phyloP scores from a whole-genome alignment of 1,139 yeast genomes.

The Protomyces inouyei region DNA sequence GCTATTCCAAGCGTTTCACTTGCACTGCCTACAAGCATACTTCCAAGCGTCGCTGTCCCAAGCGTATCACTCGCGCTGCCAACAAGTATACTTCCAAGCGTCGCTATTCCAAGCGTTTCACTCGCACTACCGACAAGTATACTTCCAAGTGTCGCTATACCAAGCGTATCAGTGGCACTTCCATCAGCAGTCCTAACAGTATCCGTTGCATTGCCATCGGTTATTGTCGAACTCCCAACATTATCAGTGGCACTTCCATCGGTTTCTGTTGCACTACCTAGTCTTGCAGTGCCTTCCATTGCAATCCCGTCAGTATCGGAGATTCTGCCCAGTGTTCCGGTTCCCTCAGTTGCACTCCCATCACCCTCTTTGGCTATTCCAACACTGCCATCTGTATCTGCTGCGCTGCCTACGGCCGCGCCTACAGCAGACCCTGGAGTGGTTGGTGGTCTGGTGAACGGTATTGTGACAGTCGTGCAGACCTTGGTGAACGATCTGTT shows the following conservation, averaged over 20 bases:
- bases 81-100: background rate
- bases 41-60: background rate
- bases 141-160: background rate
- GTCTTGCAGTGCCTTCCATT: too few relatives aligned
- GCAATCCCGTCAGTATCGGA: background rate
- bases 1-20: background rate
- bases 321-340: background rate
- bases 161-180: background rate
- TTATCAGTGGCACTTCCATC: background rate
- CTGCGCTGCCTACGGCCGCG: background rate
- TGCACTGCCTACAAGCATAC: background rate
- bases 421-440: too few relatives aligned
- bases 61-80: background rate
- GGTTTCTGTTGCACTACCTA: background rate
- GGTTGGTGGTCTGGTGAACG: too few relatives aligned
- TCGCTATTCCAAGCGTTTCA: background rate
- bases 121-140: background rate
- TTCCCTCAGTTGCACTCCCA: background rate
- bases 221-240: background rate
- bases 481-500: too few relatives aligned
- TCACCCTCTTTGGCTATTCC: background rate
- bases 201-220: background rate
- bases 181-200: background rate
- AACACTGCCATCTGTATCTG: background rate
- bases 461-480: too few relatives aligned